A percentile compares a stretch with the other conserved stretches of the same genome.
Conservation (phyloP, 2,329 filamentous ascomycete species). For the Tolypocladium tropicale region DNA sequence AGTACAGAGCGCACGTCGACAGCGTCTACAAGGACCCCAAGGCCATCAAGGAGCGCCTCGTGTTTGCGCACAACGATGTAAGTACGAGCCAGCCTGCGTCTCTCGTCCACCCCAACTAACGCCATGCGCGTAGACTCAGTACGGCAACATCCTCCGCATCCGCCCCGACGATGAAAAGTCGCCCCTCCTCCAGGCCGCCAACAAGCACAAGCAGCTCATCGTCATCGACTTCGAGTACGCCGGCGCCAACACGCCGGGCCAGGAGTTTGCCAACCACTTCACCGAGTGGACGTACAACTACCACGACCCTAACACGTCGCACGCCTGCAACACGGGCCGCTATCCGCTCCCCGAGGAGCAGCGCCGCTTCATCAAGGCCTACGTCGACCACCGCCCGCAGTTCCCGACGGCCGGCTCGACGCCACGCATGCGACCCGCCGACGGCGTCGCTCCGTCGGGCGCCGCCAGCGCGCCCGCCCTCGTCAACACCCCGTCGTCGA, state of each 20-base stretch:
- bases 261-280: constrained; percentile 97
- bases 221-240: constrained; percentile 99
- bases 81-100: constrained; percentile 22
- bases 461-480: constrained; percentile 20
- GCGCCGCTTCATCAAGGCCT: constrained; percentile 72
- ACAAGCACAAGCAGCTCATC: constrained; percentile 90
- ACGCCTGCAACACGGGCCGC: constrained; percentile 53
- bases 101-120: constrained; percentile 1
- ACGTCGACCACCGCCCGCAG: constrained; percentile 70
- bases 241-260: constrained; percentile 72
- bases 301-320: constrained; percentile 57
- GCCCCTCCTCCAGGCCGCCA: constrained; percentile 76
- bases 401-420: constrained; percentile 45
- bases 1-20: constrained; percentile 67
- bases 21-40: constrained; percentile 57
- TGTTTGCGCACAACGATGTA: constrained; percentile 98
- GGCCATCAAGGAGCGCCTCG: constrained; percentile 61
- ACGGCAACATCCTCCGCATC: constrained; percentile 85
- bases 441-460: constrained; percentile 23
- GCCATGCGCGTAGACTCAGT: constrained; percentile 63
- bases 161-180: constrained; percentile 62
- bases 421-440: constrained; percentile 34
- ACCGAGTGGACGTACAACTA: constrained; percentile 99
- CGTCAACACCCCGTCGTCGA: constrained; percentile 27
- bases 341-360: constrained; percentile 81